A percentile compares a stretch with the other conserved stretches of the same genome.
phyloP scores from a whole-genome alignment of 129 eudicot species.

The Sambucus nigra region DNA sequence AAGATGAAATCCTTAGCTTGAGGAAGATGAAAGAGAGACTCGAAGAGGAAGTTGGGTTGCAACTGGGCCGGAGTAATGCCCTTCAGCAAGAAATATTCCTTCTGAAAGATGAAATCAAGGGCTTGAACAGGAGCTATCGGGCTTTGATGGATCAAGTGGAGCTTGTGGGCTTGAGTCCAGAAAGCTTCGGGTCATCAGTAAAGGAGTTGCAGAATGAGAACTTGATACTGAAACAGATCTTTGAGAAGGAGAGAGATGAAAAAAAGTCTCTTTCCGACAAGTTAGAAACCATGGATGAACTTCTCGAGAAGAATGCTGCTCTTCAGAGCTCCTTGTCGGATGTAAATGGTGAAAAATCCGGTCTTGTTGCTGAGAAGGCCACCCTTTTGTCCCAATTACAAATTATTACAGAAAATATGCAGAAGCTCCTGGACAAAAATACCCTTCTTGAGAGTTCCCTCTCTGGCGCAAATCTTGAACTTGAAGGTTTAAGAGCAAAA shows the following conservation, averaged over 20 bases:
- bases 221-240: constrained; percentile 38
- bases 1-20: constrained; percentile 41
- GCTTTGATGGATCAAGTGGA: constrained; percentile 59
- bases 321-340: constrained; percentile 35
- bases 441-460: constrained; percentile 51
- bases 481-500: constrained; percentile 61
- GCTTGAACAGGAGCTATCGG: constrained; percentile 41
- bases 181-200: constrained; percentile 41
- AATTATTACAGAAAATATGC: constrained; percentile 51
- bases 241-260: constrained; percentile 34
- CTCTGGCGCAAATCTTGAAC: constrained; percentile 46
- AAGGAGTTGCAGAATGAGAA: constrained; percentile 71
- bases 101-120: constrained; percentile 55
- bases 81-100: constrained; percentile 47
- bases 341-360: constrained; percentile 53
- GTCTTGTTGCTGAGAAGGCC: constrained; percentile 62
- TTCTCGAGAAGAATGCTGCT: constrained; percentile 34
- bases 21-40: constrained; percentile 67
- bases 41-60: constrained; percentile 64
- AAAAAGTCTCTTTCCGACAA: constrained; percentile 30
- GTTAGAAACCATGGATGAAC: constrained; percentile 40
- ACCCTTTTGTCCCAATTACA: constrained; percentile 70
- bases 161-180: constrained; percentile 45
- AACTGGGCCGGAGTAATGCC: constrained; percentile 38
- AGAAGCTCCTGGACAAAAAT: constrained; percentile 59